These are phyloP conservation scores for Aspergillus awamori DNA, from an alignment of 2,329 filamentous ascomycete species.

Conservation along the genomic window DNA sequence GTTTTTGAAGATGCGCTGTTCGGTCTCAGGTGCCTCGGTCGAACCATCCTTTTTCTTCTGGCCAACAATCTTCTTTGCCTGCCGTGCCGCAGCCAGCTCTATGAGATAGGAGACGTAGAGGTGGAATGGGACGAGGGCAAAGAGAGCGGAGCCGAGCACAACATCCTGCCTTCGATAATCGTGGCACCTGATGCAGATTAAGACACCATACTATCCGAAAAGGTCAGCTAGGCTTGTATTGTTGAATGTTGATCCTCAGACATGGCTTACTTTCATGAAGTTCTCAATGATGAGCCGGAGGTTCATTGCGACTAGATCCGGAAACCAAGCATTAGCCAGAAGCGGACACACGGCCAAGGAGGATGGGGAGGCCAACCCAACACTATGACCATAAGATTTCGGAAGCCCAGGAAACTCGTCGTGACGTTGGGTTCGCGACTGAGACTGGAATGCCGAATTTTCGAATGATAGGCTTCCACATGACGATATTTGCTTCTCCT, in stretches of 20 bases:
- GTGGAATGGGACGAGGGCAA: slow-evolving; percentile 86
- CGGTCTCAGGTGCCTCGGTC: slow-evolving; percentile 61
- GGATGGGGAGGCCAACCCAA: slow-evolving; percentile 60
- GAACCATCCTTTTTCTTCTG: slow-evolving; percentile 58
- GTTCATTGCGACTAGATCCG: slow-evolving; percentile 77
- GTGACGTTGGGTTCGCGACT: slow-evolving; percentile 76
- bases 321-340: slow-evolving; percentile 15
- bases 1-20: slow-evolving; percentile 65
- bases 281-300: slow-evolving; percentile 95
- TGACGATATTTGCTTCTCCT: slow-evolving; percentile 78
- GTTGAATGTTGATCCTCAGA: not conserved
- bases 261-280: slow-evolving; percentile 74
- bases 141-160: slow-evolving; percentile 73
- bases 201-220: slow-evolving; percentile 75
- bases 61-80: slow-evolving; percentile 70
- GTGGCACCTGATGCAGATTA: slow-evolving; percentile 89
- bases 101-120: slow-evolving; percentile 88
- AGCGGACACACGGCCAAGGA: not conserved
- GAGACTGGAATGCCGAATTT: slow-evolving; percentile 73
- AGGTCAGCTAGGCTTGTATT: slow-evolving; percentile 5
- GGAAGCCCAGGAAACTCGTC: slow-evolving; percentile 89
- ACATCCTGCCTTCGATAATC: slow-evolving; percentile 81
- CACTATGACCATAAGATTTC: slow-evolving; percentile 95
- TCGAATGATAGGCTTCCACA: slow-evolving; percentile 81
- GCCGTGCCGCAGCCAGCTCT: slow-evolving; percentile 77